A percentile compares a stretch with the other conserved stretches of the same genome.
phyloP scores from a whole-genome alignment of 2,329 filamentous ascomycete genomes.

The Trichoderma sp. region DNA sequence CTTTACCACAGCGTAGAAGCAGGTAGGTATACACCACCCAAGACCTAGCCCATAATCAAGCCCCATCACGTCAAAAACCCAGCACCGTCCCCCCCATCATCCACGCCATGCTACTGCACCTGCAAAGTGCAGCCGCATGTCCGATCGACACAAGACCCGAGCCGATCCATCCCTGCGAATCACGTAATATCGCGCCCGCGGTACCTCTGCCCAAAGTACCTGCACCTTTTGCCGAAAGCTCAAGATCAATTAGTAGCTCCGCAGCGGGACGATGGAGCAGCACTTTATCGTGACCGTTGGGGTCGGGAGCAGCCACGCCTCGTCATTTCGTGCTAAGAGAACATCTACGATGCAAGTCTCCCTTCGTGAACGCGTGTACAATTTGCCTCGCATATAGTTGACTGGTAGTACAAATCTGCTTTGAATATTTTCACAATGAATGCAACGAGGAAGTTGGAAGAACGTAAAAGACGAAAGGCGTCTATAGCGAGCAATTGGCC shows the following conservation, averaged over 20 bases:
- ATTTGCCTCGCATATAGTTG: slow-evolving; percentile 15
- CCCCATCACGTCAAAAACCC: background rate
- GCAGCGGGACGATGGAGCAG: background rate
- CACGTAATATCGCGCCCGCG: background rate
- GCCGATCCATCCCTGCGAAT: background rate
- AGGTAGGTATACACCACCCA: no score
- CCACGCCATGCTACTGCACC: no score
- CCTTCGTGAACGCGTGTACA: slow-evolving; percentile 16
- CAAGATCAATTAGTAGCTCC: background rate
- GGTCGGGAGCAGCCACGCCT: background rate
- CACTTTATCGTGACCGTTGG: background rate
- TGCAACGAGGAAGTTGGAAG: no score
- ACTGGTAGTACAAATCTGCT: background rate
- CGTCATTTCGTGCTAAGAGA: background rate
- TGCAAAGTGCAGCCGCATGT: background rate
- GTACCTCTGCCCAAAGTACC: background rate
- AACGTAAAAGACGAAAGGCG: background rate
- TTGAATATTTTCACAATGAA: background rate
- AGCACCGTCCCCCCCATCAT: background rate
- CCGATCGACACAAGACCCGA: background rate
- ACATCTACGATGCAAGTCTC: background rate
- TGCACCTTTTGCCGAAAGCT: background rate
- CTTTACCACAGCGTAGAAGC: no score
- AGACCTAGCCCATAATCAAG: no score
- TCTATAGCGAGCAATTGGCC: slow-evolving; percentile 1